Evolutionary conservation across 2,329 filamentous ascomycete species (phyloP).

Genomic region (Coniella vitis): DNA sequence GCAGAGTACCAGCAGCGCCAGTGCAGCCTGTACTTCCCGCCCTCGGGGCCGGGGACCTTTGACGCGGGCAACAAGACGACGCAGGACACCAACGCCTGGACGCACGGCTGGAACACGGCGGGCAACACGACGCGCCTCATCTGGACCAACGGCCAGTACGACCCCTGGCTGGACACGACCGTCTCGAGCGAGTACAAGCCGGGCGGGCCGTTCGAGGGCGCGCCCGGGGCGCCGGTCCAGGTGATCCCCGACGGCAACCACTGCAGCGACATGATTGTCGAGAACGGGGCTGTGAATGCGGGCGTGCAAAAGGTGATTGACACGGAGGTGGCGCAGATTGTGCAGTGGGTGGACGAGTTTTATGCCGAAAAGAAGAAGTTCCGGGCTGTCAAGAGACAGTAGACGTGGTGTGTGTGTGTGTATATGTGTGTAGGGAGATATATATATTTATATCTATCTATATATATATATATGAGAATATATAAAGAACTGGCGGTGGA

Average conservation of each 20-base stretch:
- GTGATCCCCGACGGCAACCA: conserved; percentile 31
- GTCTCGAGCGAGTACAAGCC: conserved; percentile 31
- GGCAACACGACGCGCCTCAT: conserved; percentile 30
- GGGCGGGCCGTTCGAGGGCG: conserved; percentile 30
- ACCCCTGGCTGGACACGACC: conserved; percentile 35
- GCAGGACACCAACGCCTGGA: conserved; percentile 28
- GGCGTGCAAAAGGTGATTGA: conserved; percentile 44
- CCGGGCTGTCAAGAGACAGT: not conserved
- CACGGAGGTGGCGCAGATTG: conserved; percentile 43
- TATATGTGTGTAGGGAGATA: not conserved
- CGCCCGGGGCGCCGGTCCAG: conserved; percentile 25
- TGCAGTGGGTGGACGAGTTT: conserved; percentile 48
- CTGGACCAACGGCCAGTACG: conserved; percentile 33
- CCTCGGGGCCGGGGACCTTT: conserved; percentile 28
- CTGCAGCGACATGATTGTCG: conserved; percentile 32
- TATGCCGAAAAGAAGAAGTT: conserved; percentile 25
- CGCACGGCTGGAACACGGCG: conserved; percentile 36
- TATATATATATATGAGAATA: too few species aligned
- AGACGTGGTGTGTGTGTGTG: not conserved
- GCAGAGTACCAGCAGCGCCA: conserved; percentile 33
- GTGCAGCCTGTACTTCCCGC: conserved; percentile 38
- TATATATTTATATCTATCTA: too few species aligned
- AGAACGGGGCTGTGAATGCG: conserved; percentile 44
- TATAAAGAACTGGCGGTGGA: too few species aligned
- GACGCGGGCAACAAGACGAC: conserved; percentile 27